Evolutionary conservation across 2,329 filamentous ascomycete genomes (phyloP).

Genomic region (Seiridium cupressi): DNA sequence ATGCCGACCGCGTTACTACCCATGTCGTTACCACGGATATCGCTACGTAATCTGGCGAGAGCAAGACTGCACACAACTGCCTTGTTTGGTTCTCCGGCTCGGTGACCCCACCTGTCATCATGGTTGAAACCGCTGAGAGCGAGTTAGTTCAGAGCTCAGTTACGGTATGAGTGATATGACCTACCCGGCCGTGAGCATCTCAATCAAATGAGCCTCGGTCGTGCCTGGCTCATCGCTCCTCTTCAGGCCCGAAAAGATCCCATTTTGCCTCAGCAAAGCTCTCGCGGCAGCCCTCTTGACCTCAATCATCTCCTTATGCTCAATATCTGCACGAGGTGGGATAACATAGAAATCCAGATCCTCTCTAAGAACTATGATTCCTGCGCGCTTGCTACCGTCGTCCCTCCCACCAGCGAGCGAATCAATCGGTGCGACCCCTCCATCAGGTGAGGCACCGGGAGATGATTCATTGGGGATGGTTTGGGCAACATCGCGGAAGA

Average conservation of each 20-base stretch:
- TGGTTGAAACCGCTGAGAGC: constrained; percentile 83
- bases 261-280: constrained; percentile 83
- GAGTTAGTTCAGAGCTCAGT: constrained; percentile 14
- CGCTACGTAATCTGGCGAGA: constrained; percentile 86
- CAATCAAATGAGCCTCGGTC: constrained; percentile 96
- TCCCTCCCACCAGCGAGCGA: constrained; percentile 59
- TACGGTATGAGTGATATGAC: constrained; percentile 28
- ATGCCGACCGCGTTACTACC: constrained; percentile 85
- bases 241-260: constrained; percentile 93
- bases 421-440: constrained; percentile 66
- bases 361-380: constrained; percentile 94
- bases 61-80: constrained; percentile 97
- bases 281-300: constrained; percentile 90
- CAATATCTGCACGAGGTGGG: constrained; percentile 80
- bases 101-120: constrained; percentile 92
- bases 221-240: constrained; percentile 95
- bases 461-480: constrained; percentile 82
- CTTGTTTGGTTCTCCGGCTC: constrained; percentile 96
- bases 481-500: constrained; percentile 93
- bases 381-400: constrained; percentile 78
- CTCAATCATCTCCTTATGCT: constrained; percentile 87
- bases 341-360: constrained; percentile 98
- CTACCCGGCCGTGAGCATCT: constrained; percentile 98
- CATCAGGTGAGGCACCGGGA: constrained; percentile 62
- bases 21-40: constrained; percentile 78